These are phyloP conservation scores for Hypoxylon sp. DNA, from an alignment of 2,329 filamentous ascomycete species.

Conservation along the genomic window DNA sequence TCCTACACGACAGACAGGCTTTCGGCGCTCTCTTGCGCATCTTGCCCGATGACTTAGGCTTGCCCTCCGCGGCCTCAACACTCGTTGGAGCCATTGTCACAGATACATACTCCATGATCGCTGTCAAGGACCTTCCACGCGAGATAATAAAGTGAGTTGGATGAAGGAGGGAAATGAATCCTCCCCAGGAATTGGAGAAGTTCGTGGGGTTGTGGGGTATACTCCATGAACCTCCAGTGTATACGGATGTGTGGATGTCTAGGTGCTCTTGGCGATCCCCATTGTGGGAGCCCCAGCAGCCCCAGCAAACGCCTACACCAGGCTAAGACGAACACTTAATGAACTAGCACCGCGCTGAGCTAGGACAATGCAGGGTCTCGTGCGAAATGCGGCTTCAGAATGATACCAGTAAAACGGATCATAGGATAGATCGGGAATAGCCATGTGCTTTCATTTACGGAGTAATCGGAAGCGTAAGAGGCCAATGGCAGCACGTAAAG, in stretches of 20 bases:
- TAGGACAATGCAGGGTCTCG: conserved; percentile 31
- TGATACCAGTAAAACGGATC: conserved; percentile 28
- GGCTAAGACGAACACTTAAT: conserved; percentile 15
- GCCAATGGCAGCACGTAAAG: conserved; percentile 24
- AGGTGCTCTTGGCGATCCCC: conserved; percentile 34
- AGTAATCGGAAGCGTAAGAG: conserved; percentile 11
- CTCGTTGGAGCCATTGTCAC: conserved; percentile 42
- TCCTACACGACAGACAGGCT: conserved; percentile 64
- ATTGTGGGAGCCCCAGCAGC: conserved; percentile 27
- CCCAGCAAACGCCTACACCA: conserved; percentile 7
- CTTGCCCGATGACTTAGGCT: conserved; percentile 54
- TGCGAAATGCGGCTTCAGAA: conserved; percentile 25
- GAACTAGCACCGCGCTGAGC: conserved; percentile 14
- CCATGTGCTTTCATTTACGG: conserved; percentile 24
- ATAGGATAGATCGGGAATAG: conserved; percentile 16
- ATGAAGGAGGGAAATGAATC: conserved; percentile 25
- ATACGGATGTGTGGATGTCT: conserved; percentile 9
- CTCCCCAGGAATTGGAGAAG: conserved; percentile 44
- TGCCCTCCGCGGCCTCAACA: conserved; percentile 45
- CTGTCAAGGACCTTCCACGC: conserved; percentile 14
- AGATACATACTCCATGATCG: conserved; percentile 35
- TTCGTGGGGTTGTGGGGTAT: conserved; percentile 47
- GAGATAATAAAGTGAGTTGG: conserved; percentile 17
- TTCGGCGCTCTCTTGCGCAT: conserved; percentile 63
- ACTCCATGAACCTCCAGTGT: conserved; percentile 26